These are phyloP conservation scores for Penicillium brevicompactum DNA, from an alignment of 2,329 filamentous ascomycete species.

Conservation along the genomic window DNA sequence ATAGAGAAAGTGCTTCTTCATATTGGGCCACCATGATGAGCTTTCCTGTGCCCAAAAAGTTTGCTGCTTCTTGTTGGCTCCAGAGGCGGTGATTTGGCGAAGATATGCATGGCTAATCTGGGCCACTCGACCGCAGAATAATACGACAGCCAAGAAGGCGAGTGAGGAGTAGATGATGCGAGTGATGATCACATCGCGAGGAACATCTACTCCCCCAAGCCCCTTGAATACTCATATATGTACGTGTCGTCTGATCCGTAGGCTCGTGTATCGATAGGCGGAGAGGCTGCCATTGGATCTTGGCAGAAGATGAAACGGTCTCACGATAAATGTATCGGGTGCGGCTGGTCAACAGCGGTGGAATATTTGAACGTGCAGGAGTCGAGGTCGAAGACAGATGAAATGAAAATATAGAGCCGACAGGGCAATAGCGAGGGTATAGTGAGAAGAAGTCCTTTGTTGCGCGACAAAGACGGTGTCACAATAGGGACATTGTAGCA, in stretches of 20 bases:
- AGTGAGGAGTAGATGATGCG: slow-evolving; percentile 44
- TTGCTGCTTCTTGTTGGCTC: slow-evolving; percentile 41
- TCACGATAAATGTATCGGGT: not conserved
- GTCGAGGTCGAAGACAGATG: not conserved
- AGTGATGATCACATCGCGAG: slow-evolving; percentile 41
- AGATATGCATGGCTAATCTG: slow-evolving; percentile 49
- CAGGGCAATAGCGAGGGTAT: not conserved
- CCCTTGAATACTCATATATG: slow-evolving; percentile 43
- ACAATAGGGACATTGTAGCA: slow-evolving; percentile 3
- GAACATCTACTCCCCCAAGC: slow-evolving; percentile 43
- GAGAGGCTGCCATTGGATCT: slow-evolving; percentile 32
- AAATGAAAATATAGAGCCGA: not conserved
- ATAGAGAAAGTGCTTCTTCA: slow-evolving; percentile 52
- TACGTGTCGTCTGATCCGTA: slow-evolving; percentile 42
- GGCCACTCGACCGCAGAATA: slow-evolving; percentile 44
- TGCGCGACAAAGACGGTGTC: slow-evolving; percentile 7
- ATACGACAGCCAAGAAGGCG: slow-evolving; percentile 34
- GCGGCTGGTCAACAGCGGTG: not conserved
- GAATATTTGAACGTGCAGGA: not conserved
- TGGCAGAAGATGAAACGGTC: slow-evolving; percentile 3
- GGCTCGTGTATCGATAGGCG: slow-evolving; percentile 27
- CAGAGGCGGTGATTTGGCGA: slow-evolving; percentile 45
- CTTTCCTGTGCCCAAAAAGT: slow-evolving; percentile 49
- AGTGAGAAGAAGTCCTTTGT: slow-evolving; percentile 1
- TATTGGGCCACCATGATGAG: slow-evolving; percentile 42